These are phyloP conservation scores for Scheffersomyces cryptocercus DNA, from an alignment of 1,139 yeast species.

Conservation along the genomic window DNA sequence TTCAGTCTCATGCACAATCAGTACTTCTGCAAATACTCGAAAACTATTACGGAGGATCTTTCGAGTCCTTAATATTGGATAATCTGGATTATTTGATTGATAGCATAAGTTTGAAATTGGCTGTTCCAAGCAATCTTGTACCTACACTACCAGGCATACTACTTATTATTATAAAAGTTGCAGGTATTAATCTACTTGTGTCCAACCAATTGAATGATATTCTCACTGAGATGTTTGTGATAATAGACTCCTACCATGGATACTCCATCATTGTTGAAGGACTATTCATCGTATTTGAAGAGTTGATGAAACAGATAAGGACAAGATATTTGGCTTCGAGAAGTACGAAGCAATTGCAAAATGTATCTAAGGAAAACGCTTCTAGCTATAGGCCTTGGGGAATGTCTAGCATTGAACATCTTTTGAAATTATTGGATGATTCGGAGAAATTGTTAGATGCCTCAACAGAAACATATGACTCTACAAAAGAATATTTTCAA, in stretches of 20 bases:
- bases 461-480: conserved; percentile 26
- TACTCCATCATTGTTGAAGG: conserved; percentile 72
- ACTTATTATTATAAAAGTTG: conserved; percentile 63
- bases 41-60: conserved; percentile 56
- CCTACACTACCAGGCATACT: conserved; percentile 75
- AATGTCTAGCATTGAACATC: conserved; percentile 36
- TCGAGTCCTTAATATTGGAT: conserved; percentile 55
- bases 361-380: conserved; percentile 14
- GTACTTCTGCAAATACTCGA: conserved; percentile 44
- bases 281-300: conserved; percentile 70
- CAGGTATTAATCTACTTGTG: conserved; percentile 62
- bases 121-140: conserved; percentile 63
- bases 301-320: conserved; percentile 57
- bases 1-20: conserved; percentile 33
- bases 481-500: conserved; percentile 35
- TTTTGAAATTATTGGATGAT: conserved; percentile 41
- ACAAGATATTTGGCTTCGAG: conserved; percentile 29
- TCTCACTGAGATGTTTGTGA: conserved; percentile 67
- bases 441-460: conserved; percentile 38
- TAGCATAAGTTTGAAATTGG: conserved; percentile 64
- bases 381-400: conserved; percentile 58
- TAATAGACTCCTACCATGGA: conserved; percentile 84
- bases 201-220: conserved; percentile 68
- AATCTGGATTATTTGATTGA: conserved; percentile 85
- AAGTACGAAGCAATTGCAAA: conserved; percentile 10